Evolutionary conservation across 2,329 filamentous ascomycete species (phyloP).

Genomic region (Leptographium wingfieldii): DNA sequence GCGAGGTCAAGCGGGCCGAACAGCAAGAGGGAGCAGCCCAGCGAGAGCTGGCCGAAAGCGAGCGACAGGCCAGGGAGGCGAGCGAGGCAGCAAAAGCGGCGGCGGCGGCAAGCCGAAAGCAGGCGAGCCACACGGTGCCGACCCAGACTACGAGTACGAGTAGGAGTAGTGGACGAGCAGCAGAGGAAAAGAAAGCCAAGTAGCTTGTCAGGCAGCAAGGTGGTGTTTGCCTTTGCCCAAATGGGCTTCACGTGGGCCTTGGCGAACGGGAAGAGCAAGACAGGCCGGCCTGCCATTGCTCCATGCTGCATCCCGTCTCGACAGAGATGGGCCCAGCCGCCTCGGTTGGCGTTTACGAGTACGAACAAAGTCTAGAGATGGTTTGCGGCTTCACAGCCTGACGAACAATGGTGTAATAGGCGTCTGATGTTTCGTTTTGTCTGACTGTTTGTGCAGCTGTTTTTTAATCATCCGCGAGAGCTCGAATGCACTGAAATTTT

Average conservation of each 20-base stretch:
- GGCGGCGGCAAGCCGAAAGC: neutral
- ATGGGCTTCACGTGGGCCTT: neutral
- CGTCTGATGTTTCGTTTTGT: neutral
- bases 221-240: neutral
- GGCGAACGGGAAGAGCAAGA: neutral
- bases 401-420: neutral
- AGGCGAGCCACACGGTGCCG: neutral
- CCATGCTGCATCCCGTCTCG: neutral
- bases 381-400: neutral
- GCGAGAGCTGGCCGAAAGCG: neutral
- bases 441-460: too few species aligned
- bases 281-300: neutral
- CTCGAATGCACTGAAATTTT: too few species aligned
- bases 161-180: neutral
- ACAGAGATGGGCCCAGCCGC: too few species aligned
- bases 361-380: neutral
- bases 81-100: neutral
- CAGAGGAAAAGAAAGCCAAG: neutral
- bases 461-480: too few species aligned
- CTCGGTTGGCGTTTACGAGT: neutral
- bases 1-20: neutral
- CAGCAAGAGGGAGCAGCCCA: neutral
- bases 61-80: neutral
- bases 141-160: neutral
- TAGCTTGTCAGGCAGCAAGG: neutral